Evolutionary conservation across 805 yeast species (phyloP).

Genomic region (Zygosaccharomyces bailii): DNA sequence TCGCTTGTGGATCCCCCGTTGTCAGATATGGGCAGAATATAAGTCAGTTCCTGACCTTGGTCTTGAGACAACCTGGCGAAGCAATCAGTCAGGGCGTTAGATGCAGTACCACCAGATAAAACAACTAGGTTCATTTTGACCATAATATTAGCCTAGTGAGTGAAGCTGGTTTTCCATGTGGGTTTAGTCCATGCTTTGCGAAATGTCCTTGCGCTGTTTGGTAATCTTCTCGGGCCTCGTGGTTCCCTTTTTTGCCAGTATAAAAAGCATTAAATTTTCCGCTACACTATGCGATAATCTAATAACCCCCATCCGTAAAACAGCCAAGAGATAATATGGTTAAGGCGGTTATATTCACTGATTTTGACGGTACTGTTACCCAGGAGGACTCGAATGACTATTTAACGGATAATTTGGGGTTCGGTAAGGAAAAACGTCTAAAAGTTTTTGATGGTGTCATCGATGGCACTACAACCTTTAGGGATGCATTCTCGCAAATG

Average conservation of each 20-base stretch:
- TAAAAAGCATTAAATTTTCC: background rate
- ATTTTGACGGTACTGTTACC: constrained; percentile 98
- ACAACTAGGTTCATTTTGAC: constrained; percentile 35
- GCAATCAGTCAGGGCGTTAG: constrained; percentile 67
- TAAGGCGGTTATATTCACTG: constrained; percentile 87
- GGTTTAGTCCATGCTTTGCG: background rate
- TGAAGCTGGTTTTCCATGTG: no score
- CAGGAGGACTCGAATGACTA: constrained; percentile 91
- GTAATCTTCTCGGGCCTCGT: background rate
- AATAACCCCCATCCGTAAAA: no score
- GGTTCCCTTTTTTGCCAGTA: constrained; percentile 2
- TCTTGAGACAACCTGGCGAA: constrained; percentile 46
- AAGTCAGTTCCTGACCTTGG: constrained; percentile 32
- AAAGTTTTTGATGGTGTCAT: constrained; percentile 70
- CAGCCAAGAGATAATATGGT: constrained; percentile 24
- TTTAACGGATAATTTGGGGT: constrained; percentile 84
- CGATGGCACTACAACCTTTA: constrained; percentile 61
- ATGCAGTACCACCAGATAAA: constrained; percentile 84
- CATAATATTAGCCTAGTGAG: no score
- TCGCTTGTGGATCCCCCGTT: constrained; percentile 96
- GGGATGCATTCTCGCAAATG: constrained; percentile 85
- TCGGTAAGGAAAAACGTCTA: constrained; percentile 66
- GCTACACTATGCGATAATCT: no score
- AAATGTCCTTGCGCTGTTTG: background rate
- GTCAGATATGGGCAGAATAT: constrained; percentile 80